Evolutionary conservation across 2,329 filamentous ascomycete species (phyloP), one percentile per base, ranked within the genome.

Genomic region (Aspergillus caelatus): DNA sequence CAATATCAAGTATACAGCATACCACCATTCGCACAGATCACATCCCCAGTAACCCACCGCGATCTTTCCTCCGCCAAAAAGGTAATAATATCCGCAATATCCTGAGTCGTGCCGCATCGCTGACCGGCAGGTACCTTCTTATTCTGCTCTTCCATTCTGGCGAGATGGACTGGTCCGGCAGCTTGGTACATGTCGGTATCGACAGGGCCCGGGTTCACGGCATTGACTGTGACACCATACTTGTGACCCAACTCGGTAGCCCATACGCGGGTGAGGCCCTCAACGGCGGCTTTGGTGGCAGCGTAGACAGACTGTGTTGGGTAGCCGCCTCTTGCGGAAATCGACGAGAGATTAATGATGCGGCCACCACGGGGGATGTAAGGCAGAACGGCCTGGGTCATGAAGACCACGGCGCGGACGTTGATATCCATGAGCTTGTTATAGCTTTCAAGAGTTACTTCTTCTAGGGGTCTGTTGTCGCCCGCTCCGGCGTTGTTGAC

Each of bases 211-310:
- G 74, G 74, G 32, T 70, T 72, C 3, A 76, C 72, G 4, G 67
- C 66, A 53, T 75, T 76, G 3, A 76, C 70, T 2, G 74, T 76
- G 55, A 70, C 67, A 2, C 71, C 71, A 60, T 75, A 75, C 28
- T 69, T 67, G 7, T 67, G 68, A 0, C 71, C 68, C 46, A 76
- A 56, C 36, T 77, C 73, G 6, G 64, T 68, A 6, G 84, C 80
- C 86, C 86, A 89, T 0, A 84, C 84, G 23, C 86, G 79, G n/a
- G 86, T 88, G 84, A 89, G 86, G 43, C 84, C 82, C 72, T 89
- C 87, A 10, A 89, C 74, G 0, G 86, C 86, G 1, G 84, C 87
- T 71, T 89, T 89, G 57, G 84, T 87, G n/a, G 85, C 87, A 11
- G 84, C 85, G 69, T 89, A 89, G 55, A 88, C 80, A 12, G 82